Base-by-base conservation (phyloP, 1,139 yeast genomes). In the Candida anutae region DNA sequence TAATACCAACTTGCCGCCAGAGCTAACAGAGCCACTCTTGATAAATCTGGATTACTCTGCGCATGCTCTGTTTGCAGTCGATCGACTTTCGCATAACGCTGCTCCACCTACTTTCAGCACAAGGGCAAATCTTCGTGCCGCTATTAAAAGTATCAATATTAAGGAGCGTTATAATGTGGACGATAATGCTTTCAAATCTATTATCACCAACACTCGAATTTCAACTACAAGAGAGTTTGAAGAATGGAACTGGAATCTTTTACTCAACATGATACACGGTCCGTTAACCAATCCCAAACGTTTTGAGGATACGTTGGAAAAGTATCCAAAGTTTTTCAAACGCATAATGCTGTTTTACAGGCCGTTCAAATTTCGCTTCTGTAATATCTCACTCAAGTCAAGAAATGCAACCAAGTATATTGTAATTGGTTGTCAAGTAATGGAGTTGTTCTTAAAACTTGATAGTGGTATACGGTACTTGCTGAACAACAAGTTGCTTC, bases 301-400 rank as follows among this genome's bases (percentile, higher is more conserved):
- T 26, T 64, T 93, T 29, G 94, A 85, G 18, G 98, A 90, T 36
- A 61, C 82, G 0, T 62, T 77, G 22, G 80, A 73, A 39, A 80
- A 83, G 6, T 81, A 50, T 27, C 70, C 97, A 1, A 88, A 87
- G 45, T 85, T 90, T 43, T 67, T 88, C 51, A 88, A 90, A 46
- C 60, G 96, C 31, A 52, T 90, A 18, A 55, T 88, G 44, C 82
- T 95, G 3, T 93, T 90, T 48, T 90, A 78, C 48, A 66, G 97
- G 27, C 98, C 99, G 0, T 81, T 88, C 55, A 87, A 90, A 50
- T 77, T 78, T 45, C 58, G 95, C 33, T 90, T 85, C 50, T 79
- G 95, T 8, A 72, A 72, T 12, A 63, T 58, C 9, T 25, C 45
- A 8, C 36, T 35, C 13, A 21, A 35, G 4, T 61, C 75, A 20